Evolutionary conservation across 352 stramenopile species (phyloP), one percentile per base, ranked within the genome.

Genomic region (Globisporangium solare): DNA sequence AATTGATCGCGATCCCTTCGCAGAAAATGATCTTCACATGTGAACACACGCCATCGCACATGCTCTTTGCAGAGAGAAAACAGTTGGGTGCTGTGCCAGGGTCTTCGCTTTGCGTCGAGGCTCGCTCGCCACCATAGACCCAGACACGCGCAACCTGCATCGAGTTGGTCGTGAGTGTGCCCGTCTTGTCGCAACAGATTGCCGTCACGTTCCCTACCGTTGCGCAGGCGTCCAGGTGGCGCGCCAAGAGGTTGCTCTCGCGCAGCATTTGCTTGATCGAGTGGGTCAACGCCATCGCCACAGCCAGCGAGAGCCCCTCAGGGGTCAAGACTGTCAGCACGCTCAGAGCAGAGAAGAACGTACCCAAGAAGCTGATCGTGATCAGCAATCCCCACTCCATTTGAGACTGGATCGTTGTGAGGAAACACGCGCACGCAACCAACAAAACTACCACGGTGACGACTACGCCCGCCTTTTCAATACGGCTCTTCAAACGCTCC

Each of bases 201-300:
- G 92, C 98, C 2, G 95, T 99, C 18, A 95, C 95, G 70, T 94
- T 98, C 35, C 96, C 95, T 79, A 98, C 97, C 4, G 96, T 99
- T 76, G 99, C 97, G 68, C 95, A 98, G 12, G 95, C 95, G 43
- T 95, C 82, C 51, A 99, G 70, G 53, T 98, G 87, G 49, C 96
- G 96, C 27, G 99, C 96, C 27, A 35, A 35, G 21, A 99, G 82
- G 71, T 97, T 98, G 63, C 98, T 89, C 58, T 98, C 93, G 54
- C 87, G 84, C 57, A 97, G 95, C 95, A 99, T 99, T 61, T 98
- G 94, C 35, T 91, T 92, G 10, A 94, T 97, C 3, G 78, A 92
- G 56, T 95, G 90, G 3, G 88, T 86, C 15, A 97, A 69, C 3
- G 85, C 80, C 50, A 97, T 95, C 18, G 89, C 95, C 12, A 98